These are phyloP conservation scores for Tulasnella sp. DNA, from an alignment of 768 basidiomycete genomes.

Conservation along the genomic window DNA sequence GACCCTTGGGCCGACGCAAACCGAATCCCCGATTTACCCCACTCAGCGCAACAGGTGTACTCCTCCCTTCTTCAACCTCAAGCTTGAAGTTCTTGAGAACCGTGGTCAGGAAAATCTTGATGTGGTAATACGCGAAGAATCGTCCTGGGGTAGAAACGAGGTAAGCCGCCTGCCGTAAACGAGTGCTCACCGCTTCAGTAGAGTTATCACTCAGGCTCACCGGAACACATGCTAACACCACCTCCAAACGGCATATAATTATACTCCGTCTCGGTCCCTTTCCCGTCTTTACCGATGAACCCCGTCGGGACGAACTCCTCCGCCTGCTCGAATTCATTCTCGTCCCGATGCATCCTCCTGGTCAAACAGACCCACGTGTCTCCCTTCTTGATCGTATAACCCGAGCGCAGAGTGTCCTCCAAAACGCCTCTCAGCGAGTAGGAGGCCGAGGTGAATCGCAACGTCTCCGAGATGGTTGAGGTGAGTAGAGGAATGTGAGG, in stretches of 20 bases:
- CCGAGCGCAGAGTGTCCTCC: background rate
- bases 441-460: constrained; percentile 17
- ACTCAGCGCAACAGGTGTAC: background rate
- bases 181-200: background rate
- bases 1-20: constrained; percentile 9
- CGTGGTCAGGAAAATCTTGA: constrained; percentile 11
- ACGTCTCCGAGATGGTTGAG: constrained; percentile 13
- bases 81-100: constrained; percentile 14
- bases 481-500: constrained; percentile 13
- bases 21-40: constrained; percentile 16
- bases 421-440: constrained; percentile 22
- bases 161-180: no score
- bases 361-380: constrained; percentile 12
- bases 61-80: background rate
- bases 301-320: background rate
- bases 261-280: background rate
- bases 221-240: constrained; percentile 14
- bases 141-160: background rate
- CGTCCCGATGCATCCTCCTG: constrained; percentile 9
- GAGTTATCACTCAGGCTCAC: background rate
- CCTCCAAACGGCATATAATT: constrained; percentile 22
- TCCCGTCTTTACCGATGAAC: background rate
- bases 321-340: background rate
- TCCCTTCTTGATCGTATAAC: constrained; percentile 21
- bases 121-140: constrained; percentile 9